phyloP scores from a whole-genome alignment of 73 alveolate genomes.

The Effrenium voratum region DNA sequence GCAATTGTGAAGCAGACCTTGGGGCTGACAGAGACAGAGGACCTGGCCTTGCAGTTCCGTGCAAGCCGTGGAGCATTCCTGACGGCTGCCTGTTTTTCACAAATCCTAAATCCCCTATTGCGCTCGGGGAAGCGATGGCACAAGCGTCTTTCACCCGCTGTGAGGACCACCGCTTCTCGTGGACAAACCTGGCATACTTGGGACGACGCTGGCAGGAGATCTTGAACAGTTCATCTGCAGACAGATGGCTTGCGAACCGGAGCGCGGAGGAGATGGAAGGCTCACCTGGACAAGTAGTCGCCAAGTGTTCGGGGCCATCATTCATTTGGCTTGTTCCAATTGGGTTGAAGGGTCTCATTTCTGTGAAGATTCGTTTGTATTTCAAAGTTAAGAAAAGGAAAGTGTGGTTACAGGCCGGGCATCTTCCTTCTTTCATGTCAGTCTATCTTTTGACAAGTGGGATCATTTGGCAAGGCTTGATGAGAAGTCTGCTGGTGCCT shows the following conservation, averaged over 20 bases:
- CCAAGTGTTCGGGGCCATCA: background rate
- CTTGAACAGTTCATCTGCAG: conserved; percentile 4
- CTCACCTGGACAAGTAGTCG: background rate
- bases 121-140: no score
- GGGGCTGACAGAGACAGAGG: conserved; percentile 33
- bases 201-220: conserved; percentile 66
- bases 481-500: conserved; percentile 5
- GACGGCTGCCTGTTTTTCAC: no score
- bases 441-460: background rate
- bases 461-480: background rate
- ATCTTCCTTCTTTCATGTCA: background rate
- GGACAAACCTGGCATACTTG: conserved; percentile 54
- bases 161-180: conserved; percentile 67
- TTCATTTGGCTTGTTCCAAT: background rate
- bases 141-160: no score
- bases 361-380: no score
- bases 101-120: no score
- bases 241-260: conserved; percentile 27
- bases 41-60: no score
- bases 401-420: background rate
- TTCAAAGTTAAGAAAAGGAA: background rate
- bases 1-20: conserved; percentile 41
- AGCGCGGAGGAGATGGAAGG: conserved; percentile 10
- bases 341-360: background rate
- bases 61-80: no score